phyloP scores from a whole-genome alignment of 345 rosid species.

The Durio zibethinus region DNA sequence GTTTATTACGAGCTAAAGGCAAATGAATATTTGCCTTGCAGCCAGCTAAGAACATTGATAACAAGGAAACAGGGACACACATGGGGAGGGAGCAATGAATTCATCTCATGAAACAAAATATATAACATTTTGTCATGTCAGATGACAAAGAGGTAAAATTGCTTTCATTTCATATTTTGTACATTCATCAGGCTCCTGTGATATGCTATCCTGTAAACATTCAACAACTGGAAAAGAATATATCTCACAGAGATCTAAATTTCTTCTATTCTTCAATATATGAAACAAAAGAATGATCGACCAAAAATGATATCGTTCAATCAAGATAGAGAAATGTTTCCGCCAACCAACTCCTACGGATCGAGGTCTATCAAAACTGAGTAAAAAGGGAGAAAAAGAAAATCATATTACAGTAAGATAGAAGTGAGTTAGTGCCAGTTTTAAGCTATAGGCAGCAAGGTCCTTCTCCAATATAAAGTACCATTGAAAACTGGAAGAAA shows the following conservation, averaged over 20 bases:
- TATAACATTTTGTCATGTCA: neutral
- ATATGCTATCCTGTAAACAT: neutral
- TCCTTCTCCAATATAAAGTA: neutral
- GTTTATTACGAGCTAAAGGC: neutral
- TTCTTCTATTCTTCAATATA: neutral
- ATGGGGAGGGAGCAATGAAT: neutral
- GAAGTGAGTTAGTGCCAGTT: too few relatives aligned
- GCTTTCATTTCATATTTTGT: neutral
- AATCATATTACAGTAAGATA: neutral
- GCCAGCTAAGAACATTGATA: neutral
- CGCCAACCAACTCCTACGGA: neutral
- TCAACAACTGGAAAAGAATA: neutral
- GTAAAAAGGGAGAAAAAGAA: neutral
- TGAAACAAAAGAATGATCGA: neutral
- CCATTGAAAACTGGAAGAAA: constrained; percentile 4
- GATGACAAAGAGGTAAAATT: neutral
- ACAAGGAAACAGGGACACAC: neutral
- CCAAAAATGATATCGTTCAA: neutral
- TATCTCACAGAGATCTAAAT: neutral
- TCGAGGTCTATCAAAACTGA: neutral
- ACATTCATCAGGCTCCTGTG: neutral
- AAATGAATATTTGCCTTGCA: neutral
- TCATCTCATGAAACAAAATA: neutral
- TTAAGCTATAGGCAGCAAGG: neutral
- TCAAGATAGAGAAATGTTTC: neutral